Percentiles rank a stretch among this genome's conserved stretches.
Evolutionary conservation across 495 filamentous ascomycete species (phyloP).

Genomic region (Pyrenula massariospora): DNA sequence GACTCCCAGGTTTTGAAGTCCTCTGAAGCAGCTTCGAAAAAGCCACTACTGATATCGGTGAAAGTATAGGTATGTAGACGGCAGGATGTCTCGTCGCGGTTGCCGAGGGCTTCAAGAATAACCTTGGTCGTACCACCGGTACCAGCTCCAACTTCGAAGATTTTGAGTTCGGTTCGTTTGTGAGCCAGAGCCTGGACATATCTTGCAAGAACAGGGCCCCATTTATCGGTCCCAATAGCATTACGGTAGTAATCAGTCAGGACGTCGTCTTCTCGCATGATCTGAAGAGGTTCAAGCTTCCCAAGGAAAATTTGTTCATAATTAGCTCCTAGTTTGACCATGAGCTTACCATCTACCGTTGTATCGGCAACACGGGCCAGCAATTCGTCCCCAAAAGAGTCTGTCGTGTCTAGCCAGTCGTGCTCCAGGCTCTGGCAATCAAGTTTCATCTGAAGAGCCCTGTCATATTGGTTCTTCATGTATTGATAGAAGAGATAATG

Average conservation of each 20-base stretch:
- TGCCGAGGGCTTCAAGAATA: conserved; percentile 14
- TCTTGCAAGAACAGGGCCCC: conserved; percentile 7
- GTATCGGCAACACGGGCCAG: no score
- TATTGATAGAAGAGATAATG: no score
- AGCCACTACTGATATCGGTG: conserved; percentile 35
- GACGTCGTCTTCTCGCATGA: conserved; percentile 24
- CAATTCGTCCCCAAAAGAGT: no score
- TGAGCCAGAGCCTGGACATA: conserved; percentile 22
- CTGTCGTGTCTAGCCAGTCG: conserved; percentile 1
- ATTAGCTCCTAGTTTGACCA: conserved; percentile 2
- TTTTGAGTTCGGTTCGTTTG: conserved; percentile 15
- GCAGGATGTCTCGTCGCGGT: background rate
- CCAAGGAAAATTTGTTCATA: conserved; percentile 24
- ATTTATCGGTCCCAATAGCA: conserved; percentile 14
- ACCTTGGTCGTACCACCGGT: conserved; percentile 31
- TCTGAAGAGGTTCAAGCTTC: conserved; percentile 25
- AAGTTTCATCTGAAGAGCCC: no score
- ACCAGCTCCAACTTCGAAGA: conserved; percentile 25
- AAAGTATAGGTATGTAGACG: conserved; percentile 28
- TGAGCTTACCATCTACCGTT: background rate
- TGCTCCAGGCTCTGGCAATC: background rate
- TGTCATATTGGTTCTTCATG: no score
- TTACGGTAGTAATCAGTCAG: conserved; percentile 26
- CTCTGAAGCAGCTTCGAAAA: conserved; percentile 21
- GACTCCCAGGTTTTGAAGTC: conserved; percentile 8